Conservation (phyloP, 352 stramenopile genomes). For the Phytophthora podocarpi region DNA sequence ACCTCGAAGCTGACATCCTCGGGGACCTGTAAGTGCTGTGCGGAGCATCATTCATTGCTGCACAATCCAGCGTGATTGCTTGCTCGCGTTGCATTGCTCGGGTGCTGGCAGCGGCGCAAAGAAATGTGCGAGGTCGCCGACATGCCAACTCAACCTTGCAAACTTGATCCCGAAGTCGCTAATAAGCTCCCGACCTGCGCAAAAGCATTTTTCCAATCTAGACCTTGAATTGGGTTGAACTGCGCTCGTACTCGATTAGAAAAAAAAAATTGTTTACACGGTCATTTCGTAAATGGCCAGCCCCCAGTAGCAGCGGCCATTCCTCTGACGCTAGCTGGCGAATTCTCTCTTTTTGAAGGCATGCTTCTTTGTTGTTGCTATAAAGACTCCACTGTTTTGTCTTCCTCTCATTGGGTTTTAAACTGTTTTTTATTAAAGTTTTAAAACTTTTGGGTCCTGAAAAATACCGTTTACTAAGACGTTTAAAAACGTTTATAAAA, state of each 20-base stretch:
- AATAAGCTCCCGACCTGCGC: neutral
- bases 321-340: slow-evolving; percentile 1
- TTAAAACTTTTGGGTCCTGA: too few species aligned
- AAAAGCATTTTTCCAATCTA: too few species aligned
- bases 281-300: too few species aligned
- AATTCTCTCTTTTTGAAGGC: slow-evolving; percentile 8
- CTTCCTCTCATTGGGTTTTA: too few species aligned
- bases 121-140: slow-evolving; percentile 3
- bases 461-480: too few species aligned
- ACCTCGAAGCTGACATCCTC: slow-evolving; percentile 80
- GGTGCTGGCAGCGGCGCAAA: neutral
- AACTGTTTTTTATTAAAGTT: too few species aligned
- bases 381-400: too few species aligned
- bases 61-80: neutral
- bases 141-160: slow-evolving; percentile 4
- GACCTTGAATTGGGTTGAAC: neutral
- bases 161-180: too few species aligned
- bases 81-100: neutral
- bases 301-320: neutral
- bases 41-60: neutral
- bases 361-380: too few species aligned
- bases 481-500: too few species aligned
- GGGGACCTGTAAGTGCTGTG: slow-evolving; percentile 47
- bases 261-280: too few species aligned
- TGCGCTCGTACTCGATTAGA: neutral